Evolutionary conservation across 352 stramenopile species (phyloP), one percentile per base, ranked within the genome.

Genomic region (Globisporangium cylindrosporum): DNA sequence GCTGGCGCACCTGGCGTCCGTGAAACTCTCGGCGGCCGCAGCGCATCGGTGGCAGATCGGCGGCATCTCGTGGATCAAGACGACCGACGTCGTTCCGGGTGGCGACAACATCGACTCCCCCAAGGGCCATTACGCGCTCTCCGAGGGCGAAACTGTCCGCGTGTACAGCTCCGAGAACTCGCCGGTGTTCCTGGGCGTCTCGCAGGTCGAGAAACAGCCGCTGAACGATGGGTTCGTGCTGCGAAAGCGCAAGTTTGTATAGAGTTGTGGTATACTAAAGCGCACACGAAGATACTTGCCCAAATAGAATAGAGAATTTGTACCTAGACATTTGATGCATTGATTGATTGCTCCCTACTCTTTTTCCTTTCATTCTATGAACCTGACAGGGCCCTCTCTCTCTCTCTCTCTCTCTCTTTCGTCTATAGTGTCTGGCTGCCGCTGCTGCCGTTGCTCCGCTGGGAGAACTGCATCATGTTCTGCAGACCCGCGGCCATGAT

Each of bases 401-500:
- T 29, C n/a, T 48, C 41, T 18, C 64, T 29, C n/a, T 60, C n/a
- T 20, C 10, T 41, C 62, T 55, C n/a, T 25, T 46, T n/a, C 12
- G 41, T 51, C 41, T 69, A 69, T 43, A 59, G 64, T 57, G 46
- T 58, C 4, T 20, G 48, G 25, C 59, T 46, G 12, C 38, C 64
- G 62, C 43, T 29, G 67, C 66, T 73, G 66, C 74, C 76, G 51
- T 55, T 56, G 64, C 25, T 57, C 38, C 76, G 76, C 62, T 82
- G 65, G 22, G 68, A 70, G 43, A 65, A 58, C 29, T 85, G 86
- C 89, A 96, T 94, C 71, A 95, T 81, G 64, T 92, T 90, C 63
- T 96, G 89, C 62, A 96, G 59, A 0, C 87, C 89, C 7, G 87
- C 81, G 18, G 89, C 87, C 84, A 96, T 93, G 56, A 96, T 75